These are phyloP conservation scores for Aphanomyces euteiches DNA, from an alignment of 352 stramenopile genomes.

Conservation along the genomic window DNA sequence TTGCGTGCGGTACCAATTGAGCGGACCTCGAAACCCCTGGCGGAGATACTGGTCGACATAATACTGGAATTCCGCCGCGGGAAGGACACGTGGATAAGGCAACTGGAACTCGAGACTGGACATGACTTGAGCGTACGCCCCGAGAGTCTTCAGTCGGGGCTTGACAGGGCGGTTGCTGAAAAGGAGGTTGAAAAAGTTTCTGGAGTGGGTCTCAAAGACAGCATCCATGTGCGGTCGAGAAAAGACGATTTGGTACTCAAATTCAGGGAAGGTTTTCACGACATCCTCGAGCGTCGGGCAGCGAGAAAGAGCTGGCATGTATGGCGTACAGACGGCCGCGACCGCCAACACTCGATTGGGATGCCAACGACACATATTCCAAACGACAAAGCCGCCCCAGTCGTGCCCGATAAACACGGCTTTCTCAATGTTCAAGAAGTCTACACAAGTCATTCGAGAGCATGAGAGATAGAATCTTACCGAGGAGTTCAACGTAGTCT, in stretches of 20 bases:
- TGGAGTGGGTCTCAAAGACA: slow-evolving; percentile 32
- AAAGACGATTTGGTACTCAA: slow-evolving; percentile 63
- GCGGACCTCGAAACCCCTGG: slow-evolving; percentile 40
- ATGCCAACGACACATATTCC: slow-evolving; percentile 69
- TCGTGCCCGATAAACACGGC: slow-evolving; percentile 72
- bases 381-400: slow-evolving; percentile 63
- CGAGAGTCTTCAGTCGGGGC: not conserved
- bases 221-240: slow-evolving; percentile 24
- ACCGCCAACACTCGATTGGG: slow-evolving; percentile 53
- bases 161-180: not conserved
- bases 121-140: too few species aligned
- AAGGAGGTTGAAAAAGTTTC: not conserved
- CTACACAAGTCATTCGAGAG: slow-evolving; percentile 29
- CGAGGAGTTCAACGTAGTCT: slow-evolving; percentile 12
- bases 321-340: slow-evolving; percentile 63
- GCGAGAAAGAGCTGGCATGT: slow-evolving; percentile 42
- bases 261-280: slow-evolving; percentile 49
- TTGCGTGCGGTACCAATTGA: slow-evolving; percentile 43
- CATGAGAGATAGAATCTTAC: not conserved
- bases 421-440: slow-evolving; percentile 58
- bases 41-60: slow-evolving; percentile 44
- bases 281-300: slow-evolving; percentile 45
- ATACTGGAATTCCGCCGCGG: slow-evolving; percentile 46
- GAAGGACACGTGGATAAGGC: slow-evolving; percentile 34
- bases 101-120: slow-evolving; percentile 6